These are phyloP conservation scores for Vitis hybrid DNA, from an alignment of 177 flowering plant genomes.

Conservation along the genomic window DNA sequence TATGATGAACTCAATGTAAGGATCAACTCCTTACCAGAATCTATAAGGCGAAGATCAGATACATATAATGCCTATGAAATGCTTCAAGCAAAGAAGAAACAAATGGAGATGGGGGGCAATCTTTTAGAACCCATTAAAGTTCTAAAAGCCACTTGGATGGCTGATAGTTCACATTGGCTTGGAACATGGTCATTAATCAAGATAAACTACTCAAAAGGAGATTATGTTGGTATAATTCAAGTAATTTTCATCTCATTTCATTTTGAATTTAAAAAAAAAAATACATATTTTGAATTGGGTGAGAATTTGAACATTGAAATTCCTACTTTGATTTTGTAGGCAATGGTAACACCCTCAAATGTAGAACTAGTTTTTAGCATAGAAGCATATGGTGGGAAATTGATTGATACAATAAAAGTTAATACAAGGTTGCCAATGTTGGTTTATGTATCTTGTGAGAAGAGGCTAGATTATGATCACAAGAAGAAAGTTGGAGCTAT, in stretches of 20 bases:
- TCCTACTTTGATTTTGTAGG: conserved; percentile 31
- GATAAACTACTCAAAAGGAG: conserved; percentile 72
- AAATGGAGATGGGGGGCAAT: conserved; percentile 57
- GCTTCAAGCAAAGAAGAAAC: conserved; percentile 61
- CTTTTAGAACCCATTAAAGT: conserved; percentile 46
- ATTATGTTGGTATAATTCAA: conserved; percentile 90
- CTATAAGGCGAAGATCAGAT: conserved; percentile 78
- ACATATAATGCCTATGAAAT: conserved; percentile 83
- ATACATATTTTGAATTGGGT: neutral
- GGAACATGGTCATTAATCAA: conserved; percentile 79
- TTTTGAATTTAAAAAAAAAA: neutral
- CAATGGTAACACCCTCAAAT: conserved; percentile 81
- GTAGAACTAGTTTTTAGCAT: conserved; percentile 63
- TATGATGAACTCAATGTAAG: conserved; percentile 72
- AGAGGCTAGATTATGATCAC: conserved; percentile 84
- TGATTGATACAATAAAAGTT: conserved; percentile 66
- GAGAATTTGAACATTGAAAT: neutral
- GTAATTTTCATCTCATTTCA: conserved; percentile 23
- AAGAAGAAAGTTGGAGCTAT: conserved; percentile 98
- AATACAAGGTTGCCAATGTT: conserved; percentile 81
- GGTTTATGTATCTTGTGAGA: conserved; percentile 92
- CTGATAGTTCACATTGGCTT: conserved; percentile 89
- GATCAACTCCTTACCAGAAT: conserved; percentile 77
- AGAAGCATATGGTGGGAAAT: conserved; percentile 49
- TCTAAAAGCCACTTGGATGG: conserved; percentile 92